Evolutionary conservation across 2,329 filamentous ascomycete species (phyloP), one percentile per base, ranked within the genome.

Genomic region (Sporothrix inflata): DNA sequence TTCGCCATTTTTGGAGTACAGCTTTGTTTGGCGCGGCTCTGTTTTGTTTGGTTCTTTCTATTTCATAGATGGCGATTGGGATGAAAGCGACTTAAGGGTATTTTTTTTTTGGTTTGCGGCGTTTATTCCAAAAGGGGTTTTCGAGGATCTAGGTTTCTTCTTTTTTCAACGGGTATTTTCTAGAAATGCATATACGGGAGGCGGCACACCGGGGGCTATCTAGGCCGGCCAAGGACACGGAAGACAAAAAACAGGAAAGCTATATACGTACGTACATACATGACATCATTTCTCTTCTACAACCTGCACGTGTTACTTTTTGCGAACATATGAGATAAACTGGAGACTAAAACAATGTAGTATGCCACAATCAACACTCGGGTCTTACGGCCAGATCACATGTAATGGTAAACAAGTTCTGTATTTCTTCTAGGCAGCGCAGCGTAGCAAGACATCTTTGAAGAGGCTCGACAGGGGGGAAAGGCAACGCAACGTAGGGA

Each of bases 1-100:
- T 30, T 63, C 16, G 27, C 55, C 16, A 19, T 73, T n/a, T 40
- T 49, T 9, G 42, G 42, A 34, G 61, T 47, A 27, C 61, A 45
- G 21, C 9, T 21, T 21, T 11, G 45, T 30, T 38, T 8, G 45
- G 57, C n/a, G 53, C 27, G 12, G 3, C 27, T 24, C n/a, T 27
- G n/a, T 51, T 38, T 51, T 65, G 38, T 3, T 42, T 27, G 49
- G 4, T 51, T 14, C 14, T 8, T 24, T 42, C 30, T 45, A 12
- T 53, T 69, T 24, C 51, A 53, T 53, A 67, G 42, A 70, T 51
- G 49, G 71, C 71, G 24, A 51, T 24, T 65, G 63, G 65, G 65
- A 49, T 53, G 65, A 21, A 53, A 51, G 65, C 65, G 65, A 67
- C 30, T 12, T 45, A n/a, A 16, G n/a, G 60, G 21, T 16, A 16